These are phyloP conservation scores for Podosphaera xanthii DNA, from an alignment of 2,329 filamentous ascomycete species.

Conservation along the genomic window DNA sequence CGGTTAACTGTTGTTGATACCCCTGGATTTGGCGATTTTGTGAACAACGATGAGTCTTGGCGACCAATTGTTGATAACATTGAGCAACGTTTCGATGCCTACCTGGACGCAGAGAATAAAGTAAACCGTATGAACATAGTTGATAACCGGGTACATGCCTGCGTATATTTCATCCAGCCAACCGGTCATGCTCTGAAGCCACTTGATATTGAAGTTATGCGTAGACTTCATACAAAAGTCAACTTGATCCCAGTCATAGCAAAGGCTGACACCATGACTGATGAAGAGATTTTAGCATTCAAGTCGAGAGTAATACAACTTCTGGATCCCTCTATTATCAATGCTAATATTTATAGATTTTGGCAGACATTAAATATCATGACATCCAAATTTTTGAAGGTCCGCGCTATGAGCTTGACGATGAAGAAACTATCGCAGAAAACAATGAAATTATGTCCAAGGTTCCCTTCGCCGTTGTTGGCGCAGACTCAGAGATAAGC, in stretches of 20 bases:
- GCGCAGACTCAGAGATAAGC: conserved; percentile 83
- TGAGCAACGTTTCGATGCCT: conserved; percentile 95
- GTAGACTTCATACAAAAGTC: conserved; percentile 97
- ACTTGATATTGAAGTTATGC: conserved; percentile 97
- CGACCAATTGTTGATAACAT: conserved; percentile 98
- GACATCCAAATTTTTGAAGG: conserved; percentile 98
- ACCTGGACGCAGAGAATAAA: conserved; percentile 98
- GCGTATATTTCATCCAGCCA: conserved; percentile 98
- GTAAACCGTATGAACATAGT: conserved; percentile 99
- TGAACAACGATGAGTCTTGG: conserved; percentile 99
- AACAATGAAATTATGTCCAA: conserved; percentile 99
- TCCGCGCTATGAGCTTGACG: conserved; percentile 91
- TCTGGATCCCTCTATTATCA: neutral
- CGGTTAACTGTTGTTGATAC: conserved; percentile 94
- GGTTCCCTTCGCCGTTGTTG: conserved; percentile 94
- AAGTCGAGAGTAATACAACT: conserved; percentile 59
- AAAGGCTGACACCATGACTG: conserved; percentile 93
- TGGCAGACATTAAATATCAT: conserved; percentile 90
- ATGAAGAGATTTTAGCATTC: conserved; percentile 85
- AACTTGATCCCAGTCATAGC: conserved; percentile 98
- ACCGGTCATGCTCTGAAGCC: conserved; percentile 97
- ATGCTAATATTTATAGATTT: conserved; percentile 39
- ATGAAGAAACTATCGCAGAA: conserved; percentile 98
- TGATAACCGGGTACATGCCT: conserved; percentile 96
- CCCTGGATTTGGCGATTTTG: conserved; percentile 94